Percentiles rank a stretch among this genome's conserved stretches.
Evolutionary conservation across 23 red algal genomes (phyloP).

Genomic region (Gracilaria vermiculophylla): DNA sequence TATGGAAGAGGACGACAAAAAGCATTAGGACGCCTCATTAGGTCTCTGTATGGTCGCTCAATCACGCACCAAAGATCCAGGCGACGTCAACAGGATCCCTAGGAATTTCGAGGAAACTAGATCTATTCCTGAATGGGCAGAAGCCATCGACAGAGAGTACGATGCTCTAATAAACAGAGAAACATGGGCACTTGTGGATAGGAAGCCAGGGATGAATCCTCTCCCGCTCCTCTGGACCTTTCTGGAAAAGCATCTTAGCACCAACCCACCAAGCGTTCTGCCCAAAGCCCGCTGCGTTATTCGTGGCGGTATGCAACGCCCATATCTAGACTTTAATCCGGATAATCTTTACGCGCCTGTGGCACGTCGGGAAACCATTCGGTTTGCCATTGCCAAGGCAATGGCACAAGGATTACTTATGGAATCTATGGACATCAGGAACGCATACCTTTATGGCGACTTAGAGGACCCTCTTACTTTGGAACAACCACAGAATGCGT

Average conservation of each 20-base stretch:
- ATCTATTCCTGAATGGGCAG: background rate
- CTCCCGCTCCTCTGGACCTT: background rate
- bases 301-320: background rate
- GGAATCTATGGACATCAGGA: background rate
- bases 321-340: background rate
- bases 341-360: background rate
- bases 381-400: background rate
- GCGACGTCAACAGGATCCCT: no score
- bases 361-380: background rate
- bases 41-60: background rate
- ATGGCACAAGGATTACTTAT: background rate
- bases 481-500: background rate
- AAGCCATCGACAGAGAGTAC: background rate
- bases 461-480: background rate
- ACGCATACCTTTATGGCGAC: background rate
- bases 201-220: background rate
- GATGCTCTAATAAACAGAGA: background rate
- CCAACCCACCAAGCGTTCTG: background rate
- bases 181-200: background rate
- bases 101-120: background rate
- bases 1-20: background rate
- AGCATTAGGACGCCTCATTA: background rate
- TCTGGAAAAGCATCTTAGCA: background rate
- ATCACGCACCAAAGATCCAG: background rate
- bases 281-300: background rate